A percentile compares a stretch with the other conserved stretches of the same genome.
Conservation (phyloP, 2,329 filamentous ascomycete species). For the Hypoxylon sp. region DNA sequence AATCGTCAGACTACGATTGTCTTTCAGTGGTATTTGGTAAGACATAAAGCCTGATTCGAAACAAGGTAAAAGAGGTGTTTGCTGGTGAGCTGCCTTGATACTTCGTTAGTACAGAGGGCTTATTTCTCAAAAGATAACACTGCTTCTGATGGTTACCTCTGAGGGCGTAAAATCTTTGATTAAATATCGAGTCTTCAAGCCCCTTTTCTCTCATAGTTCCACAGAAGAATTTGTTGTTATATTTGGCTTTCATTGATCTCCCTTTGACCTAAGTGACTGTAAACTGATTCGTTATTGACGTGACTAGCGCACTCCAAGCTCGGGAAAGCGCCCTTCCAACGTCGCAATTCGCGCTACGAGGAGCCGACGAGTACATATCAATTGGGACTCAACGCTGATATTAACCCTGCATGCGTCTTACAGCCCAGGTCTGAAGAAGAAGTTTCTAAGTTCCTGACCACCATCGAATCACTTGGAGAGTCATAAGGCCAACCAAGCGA, state of each 20-base stretch:
- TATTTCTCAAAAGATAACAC: no score
- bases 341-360: background rate
- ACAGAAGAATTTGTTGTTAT: no score
- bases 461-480: conserved; percentile 2
- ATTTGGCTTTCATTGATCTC: no score
- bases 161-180: background rate
- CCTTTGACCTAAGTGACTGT: no score
- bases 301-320: conserved; percentile 1
- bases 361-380: conserved; percentile 7
- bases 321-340: background rate
- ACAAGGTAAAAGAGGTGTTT: no score
- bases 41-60: no score
- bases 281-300: background rate
- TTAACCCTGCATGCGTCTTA: conserved; percentile 9
- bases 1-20: no score
- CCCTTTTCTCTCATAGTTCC: no score
- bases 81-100: no score
- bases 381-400: background rate
- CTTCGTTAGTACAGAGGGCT: no score
- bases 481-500: no score
- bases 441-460: conserved; percentile 9
- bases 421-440: conserved; percentile 13
- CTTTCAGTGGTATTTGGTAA: no score
- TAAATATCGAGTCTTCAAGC: background rate
- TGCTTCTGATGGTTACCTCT: background rate